phyloP scores from a whole-genome alignment of 441 rosid species.

The Populus hybrid region DNA sequence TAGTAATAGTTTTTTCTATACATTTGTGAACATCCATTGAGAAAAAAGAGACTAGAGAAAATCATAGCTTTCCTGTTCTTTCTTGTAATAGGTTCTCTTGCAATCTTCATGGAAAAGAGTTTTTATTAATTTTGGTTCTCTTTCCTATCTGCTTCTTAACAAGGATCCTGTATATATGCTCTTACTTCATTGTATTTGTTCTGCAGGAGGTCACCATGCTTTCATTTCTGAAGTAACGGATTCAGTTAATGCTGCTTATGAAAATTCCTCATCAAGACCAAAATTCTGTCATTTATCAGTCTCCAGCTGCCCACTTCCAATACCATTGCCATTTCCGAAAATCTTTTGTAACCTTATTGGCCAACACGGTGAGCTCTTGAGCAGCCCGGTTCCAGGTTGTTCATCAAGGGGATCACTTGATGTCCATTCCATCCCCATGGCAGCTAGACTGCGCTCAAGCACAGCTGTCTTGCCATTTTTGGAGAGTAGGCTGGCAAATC shows the following conservation, averaged over 20 bases:
- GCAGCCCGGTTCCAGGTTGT: constrained; percentile 46
- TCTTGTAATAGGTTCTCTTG: neutral
- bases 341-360: constrained; percentile 70
- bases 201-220: constrained; percentile 48
- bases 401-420: constrained; percentile 61
- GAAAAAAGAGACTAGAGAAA: neutral
- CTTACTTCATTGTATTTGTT: neutral
- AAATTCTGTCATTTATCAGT: constrained; percentile 67
- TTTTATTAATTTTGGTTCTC: neutral
- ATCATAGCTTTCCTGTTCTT: neutral
- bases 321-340: constrained; percentile 91
- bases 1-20: neutral
- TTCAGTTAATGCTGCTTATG: constrained; percentile 44
- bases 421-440: constrained; percentile 76
- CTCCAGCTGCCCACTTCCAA: constrained; percentile 70
- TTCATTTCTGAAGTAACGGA: constrained; percentile 64
- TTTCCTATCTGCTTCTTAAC: neutral
- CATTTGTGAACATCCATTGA: neutral
- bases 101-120: neutral
- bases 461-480: constrained; percentile 60
- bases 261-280: constrained; percentile 37
- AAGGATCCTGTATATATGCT: neutral
- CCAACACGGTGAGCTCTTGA: constrained; percentile 63
- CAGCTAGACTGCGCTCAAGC: constrained; percentile 67
- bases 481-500: constrained; percentile 53